Evolutionary conservation across 768 basidiomycete genomes (phyloP), one percentile per base, ranked within the genome.

Genomic region (Cytidiella melzeri): DNA sequence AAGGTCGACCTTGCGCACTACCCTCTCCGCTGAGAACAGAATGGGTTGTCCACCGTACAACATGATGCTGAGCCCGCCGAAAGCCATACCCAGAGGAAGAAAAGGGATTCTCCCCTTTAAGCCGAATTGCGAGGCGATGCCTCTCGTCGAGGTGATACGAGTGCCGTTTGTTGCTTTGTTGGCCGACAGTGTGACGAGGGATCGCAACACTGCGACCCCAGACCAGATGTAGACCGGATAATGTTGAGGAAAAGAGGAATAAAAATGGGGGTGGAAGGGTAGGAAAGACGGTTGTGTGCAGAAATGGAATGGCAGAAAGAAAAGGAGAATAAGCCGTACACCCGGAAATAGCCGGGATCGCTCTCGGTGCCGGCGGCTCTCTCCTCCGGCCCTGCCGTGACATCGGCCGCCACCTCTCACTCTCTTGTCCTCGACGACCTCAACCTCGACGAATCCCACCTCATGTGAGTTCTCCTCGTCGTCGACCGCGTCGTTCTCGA

Each of bases 31-130:
- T 26, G 76, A 68, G 59, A 78, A 71, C 54, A 77, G 70, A 55
- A 73, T 65, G 57, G 79, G 68, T 18, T 77, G 77, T 36, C 71
- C 74, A 64, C 74, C 77, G 57, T 80, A 68, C 40, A 82, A 77
- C 64, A 85, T 70, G 52, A 83, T 68, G 55, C 77, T 74, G 55
- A 85, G 66, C 44, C 76, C 78, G 62, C 77, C 80, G 50, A 84
- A 69, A 64, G 80, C 81, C 64, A 84, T 65, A 70, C 74, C 73
- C 81, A 84, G 84, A 68, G 79, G 67, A 62, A 81, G 68, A 53
- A 79, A 61, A 55, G 70, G 63, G 66, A 69, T 69, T 63, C 73
- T 70, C 67, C 72, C 54, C 58, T 57, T 55, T 71, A 61, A 69
- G 48, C 54, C 43, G 57, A 47, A 37, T 26, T 53, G 50, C 46